Base-by-base conservation (phyloP, 257 asterid genomes). In the Lycium barbarum region DNA sequence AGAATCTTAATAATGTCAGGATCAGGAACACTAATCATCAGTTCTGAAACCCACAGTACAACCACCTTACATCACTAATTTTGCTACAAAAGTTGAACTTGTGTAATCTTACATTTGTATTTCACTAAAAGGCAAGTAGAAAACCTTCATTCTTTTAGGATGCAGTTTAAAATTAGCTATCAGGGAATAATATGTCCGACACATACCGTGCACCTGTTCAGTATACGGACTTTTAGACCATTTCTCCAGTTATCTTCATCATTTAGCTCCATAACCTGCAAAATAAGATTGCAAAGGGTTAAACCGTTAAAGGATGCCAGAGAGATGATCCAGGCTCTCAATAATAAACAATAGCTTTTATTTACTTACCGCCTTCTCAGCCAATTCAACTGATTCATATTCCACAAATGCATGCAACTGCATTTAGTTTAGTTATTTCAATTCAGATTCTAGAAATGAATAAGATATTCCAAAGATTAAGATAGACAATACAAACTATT, bases 351-450 rank as follows among this genome's bases (percentile, higher is more conserved):
- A 26, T 26, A 49, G 62, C 3, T 74, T 53, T 53, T 2, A 74
- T 51, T 53, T 78, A 35, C 47, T n/a, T 91, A 95, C 99, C 90
- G 98, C 99, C 87, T 89, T 95, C 88, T 94, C 99, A 51, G 99
- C 97, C 65, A 87, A 85, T 84, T 95, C 97, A 85, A 84, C 85
- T 43, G 97, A 88, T 89, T 95, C 98, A 84, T 95, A 95, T 90
- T 95, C 99, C 89, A 94, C 98, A 89, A 91, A 95, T 80, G 99
- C 95, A 84, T 95, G 98, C 91, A 93, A 88, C 99, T 95, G 88
- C 93, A 91, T 15, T 70, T 81, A 80, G 80, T 15, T 70, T 81
- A 80, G 80, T 40, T 26, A 82, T 53, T 53, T 78, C 82, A 53
- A 0, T 78, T 78, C 57, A 68, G 54, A 79, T 85, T 84, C 87